phyloP scores from a whole-genome alignment of 2,329 filamentous ascomycete species.

The Penicillium sp. region DNA sequence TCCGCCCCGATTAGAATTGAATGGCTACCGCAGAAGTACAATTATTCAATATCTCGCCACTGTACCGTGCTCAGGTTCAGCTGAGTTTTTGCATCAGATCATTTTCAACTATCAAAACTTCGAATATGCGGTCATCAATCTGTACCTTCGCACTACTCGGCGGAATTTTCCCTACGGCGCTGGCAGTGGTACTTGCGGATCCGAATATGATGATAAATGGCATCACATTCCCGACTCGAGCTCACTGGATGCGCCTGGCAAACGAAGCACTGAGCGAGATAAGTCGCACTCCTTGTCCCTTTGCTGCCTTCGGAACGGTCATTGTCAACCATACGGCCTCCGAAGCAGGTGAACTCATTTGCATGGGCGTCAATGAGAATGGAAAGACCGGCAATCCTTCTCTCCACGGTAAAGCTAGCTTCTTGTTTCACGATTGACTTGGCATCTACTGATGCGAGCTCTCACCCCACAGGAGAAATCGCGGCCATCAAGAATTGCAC shows the following conservation, averaged over 20 bases:
- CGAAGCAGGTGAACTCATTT: conserved; percentile 45
- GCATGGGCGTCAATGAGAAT: conserved; percentile 56
- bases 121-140: not conserved
- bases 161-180: not conserved
- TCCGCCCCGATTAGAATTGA: not conserved
- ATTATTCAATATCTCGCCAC: not conserved
- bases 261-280: conserved; percentile 50
- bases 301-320: conserved; percentile 57
- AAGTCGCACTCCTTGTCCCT: conserved; percentile 54
- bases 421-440: not conserved
- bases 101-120: not conserved
- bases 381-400: conserved; percentile 54
- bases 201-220: conserved; percentile 31
- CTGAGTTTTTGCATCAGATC: not conserved
- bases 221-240: conserved; percentile 47
- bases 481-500: conserved; percentile 60
- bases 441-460: not conserved
- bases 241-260: conserved; percentile 58
- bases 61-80: not conserved
- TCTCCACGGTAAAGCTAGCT: conserved; percentile 48
- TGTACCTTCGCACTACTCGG: not conserved
- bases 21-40: not conserved
- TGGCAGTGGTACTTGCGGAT: conserved; percentile 7
- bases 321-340: conserved; percentile 59
- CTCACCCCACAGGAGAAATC: conserved; percentile 52